phyloP scores from a whole-genome alignment of 257 asterid species.

The Lantana camara region DNA sequence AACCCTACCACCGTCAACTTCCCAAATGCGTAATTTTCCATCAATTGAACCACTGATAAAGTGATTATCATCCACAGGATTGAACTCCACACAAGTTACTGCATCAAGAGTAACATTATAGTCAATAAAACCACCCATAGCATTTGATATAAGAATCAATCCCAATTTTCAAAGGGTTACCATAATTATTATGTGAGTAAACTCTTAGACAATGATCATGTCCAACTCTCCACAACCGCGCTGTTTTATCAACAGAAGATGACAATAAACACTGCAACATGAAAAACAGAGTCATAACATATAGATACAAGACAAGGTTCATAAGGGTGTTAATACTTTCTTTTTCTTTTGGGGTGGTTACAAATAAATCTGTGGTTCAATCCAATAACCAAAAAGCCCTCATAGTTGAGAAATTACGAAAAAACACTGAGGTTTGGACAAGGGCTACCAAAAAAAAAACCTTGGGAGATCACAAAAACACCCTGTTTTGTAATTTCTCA shows the following conservation, averaged over 20 bases:
- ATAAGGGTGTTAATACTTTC: too few relatives aligned
- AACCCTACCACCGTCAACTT: constrained; percentile 58
- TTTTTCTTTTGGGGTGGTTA: too few relatives aligned
- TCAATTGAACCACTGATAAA: constrained; percentile 74
- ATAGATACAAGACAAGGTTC: too few relatives aligned
- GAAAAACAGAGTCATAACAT: too few relatives aligned
- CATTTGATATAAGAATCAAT: background rate
- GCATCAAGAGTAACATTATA: constrained; percentile 30
- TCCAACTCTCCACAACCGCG: constrained; percentile 68
- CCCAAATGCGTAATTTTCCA: constrained; percentile 75
- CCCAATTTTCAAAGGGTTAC: constrained; percentile 43
- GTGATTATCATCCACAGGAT: constrained; percentile 59
- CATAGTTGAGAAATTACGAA: too few relatives aligned
- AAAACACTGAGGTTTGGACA: too few relatives aligned
- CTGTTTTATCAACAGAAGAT: constrained; percentile 67
- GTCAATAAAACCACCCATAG: background rate
- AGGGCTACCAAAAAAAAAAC: too few relatives aligned
- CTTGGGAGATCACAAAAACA: too few relatives aligned
- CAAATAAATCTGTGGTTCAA: too few relatives aligned
- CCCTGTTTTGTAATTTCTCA: too few relatives aligned
- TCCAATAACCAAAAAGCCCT: too few relatives aligned
- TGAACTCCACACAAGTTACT: constrained; percentile 73
- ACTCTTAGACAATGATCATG: constrained; percentile 53
- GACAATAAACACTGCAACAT: constrained; percentile 56
- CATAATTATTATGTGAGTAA: constrained; percentile 63